Conservation (phyloP, 1,139 yeast genomes). For the Debaryomyces sp. region DNA sequence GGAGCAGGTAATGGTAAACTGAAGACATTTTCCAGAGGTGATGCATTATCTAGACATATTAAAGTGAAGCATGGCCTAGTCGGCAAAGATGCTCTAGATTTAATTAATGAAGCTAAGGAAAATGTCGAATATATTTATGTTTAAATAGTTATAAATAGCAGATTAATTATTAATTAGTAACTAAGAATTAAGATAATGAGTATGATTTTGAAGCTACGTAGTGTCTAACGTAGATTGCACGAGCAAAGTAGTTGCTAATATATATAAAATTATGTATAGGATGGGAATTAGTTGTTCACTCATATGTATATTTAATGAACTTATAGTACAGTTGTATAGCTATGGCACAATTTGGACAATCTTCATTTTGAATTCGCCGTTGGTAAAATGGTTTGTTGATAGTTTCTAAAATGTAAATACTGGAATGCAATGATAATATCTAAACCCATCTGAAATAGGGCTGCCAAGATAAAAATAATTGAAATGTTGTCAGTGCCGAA, state of each 20-base stretch:
- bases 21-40: constrained; percentile 52
- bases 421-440: constrained; percentile 79
- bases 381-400: constrained; percentile 10
- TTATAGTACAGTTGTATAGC: background rate
- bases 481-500: constrained; percentile 76
- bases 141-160: constrained; percentile 7
- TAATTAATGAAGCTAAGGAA: constrained; percentile 74
- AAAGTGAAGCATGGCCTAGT: constrained; percentile 52
- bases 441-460: constrained; percentile 75
- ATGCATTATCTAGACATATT: constrained; percentile 52
- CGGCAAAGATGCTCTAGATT: constrained; percentile 54
- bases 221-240: background rate
- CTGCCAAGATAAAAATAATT: constrained; percentile 71
- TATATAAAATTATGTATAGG: background rate
- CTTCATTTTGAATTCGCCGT: background rate
- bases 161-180: background rate
- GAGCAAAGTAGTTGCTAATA: background rate
- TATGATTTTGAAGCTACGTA: background rate
- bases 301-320: no score
- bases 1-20: constrained; percentile 63
- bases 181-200: background rate
- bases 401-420: constrained; percentile 55
- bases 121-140: constrained; percentile 64
- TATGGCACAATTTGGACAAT: background rate
- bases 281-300: no score